phyloP scores from a whole-genome alignment of 352 stramenopile species.

The Peronosclerospora sorghi region DNA sequence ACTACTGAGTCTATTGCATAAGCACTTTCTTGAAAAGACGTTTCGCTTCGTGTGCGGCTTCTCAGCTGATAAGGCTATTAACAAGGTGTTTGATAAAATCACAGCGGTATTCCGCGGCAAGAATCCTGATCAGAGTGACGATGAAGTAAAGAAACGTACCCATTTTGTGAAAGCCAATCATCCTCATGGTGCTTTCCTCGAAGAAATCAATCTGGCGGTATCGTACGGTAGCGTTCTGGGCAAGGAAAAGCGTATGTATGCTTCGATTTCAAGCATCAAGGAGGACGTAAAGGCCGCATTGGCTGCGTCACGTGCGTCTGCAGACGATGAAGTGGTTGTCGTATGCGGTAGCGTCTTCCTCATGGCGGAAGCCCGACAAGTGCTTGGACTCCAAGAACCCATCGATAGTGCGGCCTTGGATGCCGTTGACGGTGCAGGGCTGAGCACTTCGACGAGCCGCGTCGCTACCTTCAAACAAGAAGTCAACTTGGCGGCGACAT shows the following conservation, averaged over 20 bases:
- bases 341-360: conserved; percentile 97
- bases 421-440: conserved; percentile 34
- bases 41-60: conserved; percentile 92
- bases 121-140: conserved; percentile 14
- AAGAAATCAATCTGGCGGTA: conserved; percentile 75
- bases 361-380: conserved; percentile 92
- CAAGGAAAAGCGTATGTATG: conserved; percentile 19
- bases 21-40: conserved; percentile 43
- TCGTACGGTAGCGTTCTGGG: conserved; percentile 1
- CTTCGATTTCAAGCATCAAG: conserved; percentile 33
- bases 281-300: conserved; percentile 49
- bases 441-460: conserved; percentile 42
- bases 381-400: conserved; percentile 91
- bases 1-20: conserved; percentile 62
- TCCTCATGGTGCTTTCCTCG: conserved; percentile 70
- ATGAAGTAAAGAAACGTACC: conserved; percentile 34
- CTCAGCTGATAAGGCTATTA: conserved; percentile 93
- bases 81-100: conserved; percentile 74
- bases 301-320: conserved; percentile 26
- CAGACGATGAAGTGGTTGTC: conserved; percentile 86
- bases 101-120: conserved; percentile 18
- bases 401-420: conserved; percentile 71
- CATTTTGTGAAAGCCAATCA: conserved; percentile 92
- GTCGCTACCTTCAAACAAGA: conserved; percentile 2
- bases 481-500: conserved; percentile 9